Conservation (phyloP, 768 basidiomycete species). For the Mycena floridula region DNA sequence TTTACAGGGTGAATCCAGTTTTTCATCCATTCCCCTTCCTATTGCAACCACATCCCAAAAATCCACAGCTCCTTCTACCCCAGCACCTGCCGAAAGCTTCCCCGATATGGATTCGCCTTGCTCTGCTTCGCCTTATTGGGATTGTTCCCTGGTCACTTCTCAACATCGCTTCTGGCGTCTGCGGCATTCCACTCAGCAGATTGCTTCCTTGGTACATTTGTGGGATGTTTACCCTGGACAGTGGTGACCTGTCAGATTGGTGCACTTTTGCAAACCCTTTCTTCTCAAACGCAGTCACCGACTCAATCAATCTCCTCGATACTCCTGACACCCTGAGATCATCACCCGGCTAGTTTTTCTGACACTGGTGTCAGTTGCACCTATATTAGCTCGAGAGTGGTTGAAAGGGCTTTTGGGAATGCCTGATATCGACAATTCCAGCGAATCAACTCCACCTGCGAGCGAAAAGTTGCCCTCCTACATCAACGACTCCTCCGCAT, state of each 20-base stretch:
- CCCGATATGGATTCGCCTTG: constrained; percentile 76
- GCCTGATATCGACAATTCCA: too few species aligned
- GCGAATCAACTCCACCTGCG: too few species aligned
- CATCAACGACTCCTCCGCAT: neutral
- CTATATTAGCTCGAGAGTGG: constrained; percentile 71
- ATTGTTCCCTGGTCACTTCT: constrained; percentile 97
- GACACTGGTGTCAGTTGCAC: constrained; percentile 79
- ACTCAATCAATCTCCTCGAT: constrained; percentile 80
- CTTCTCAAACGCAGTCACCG: constrained; percentile 61
- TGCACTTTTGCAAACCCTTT: constrained; percentile 81
- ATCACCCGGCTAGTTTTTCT: constrained; percentile 79
- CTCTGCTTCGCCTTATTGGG: constrained; percentile 84
- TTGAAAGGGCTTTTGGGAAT: constrained; percentile 24
- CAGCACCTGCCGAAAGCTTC: constrained; percentile 25
- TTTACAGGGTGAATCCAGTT: constrained; percentile 35
- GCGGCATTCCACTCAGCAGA: constrained; percentile 71
- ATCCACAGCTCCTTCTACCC: constrained; percentile 6
- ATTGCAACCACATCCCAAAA: neutral
- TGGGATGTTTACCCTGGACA: constrained; percentile 84
- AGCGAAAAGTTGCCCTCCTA: too few species aligned
- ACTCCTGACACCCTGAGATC: constrained; percentile 77
- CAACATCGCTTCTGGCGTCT: constrained; percentile 94
- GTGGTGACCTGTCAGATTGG: constrained; percentile 91
- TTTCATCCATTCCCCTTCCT: neutral
- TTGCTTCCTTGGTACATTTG: constrained; percentile 77